Conservation (phyloP, 345 rosid genomes). For the Moricandia moricandioides region DNA sequence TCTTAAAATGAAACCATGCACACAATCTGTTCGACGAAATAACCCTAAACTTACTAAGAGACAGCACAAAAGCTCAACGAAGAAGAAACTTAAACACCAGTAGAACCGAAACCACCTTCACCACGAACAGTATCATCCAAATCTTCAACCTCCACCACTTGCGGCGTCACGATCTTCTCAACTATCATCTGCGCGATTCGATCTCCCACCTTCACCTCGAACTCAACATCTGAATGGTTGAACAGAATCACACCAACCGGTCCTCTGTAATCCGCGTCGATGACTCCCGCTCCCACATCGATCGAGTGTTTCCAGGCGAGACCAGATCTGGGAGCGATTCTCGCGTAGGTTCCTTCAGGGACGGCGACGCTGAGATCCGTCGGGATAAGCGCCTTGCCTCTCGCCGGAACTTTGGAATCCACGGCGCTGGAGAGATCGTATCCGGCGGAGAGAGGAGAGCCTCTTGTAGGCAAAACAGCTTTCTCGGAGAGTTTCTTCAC, state of each 20-base stretch:
- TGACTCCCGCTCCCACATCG: conserved; percentile 80
- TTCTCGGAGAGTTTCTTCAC: conserved; percentile 76
- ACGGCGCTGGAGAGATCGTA: conserved; percentile 78
- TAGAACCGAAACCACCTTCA: conserved; percentile 82
- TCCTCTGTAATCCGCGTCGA: conserved; percentile 81
- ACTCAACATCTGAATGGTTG: conserved; percentile 61
- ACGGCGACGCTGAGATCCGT: conserved; percentile 76
- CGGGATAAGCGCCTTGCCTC: conserved; percentile 77
- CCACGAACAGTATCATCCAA: conserved; percentile 71
- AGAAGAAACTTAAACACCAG: conserved; percentile 43
- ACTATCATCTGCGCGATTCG: conserved; percentile 69
- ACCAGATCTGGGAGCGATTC: conserved; percentile 82
- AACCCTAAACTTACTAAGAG: background rate
- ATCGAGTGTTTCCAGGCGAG: conserved; percentile 75
- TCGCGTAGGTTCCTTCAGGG: conserved; percentile 71
- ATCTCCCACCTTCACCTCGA: conserved; percentile 63
- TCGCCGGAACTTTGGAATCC: conserved; percentile 65
- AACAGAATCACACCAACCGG: conserved; percentile 73
- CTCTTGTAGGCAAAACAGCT: conserved; percentile 68
- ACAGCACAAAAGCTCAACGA: background rate
- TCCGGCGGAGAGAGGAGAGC: conserved; percentile 73
- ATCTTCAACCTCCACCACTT: conserved; percentile 66
- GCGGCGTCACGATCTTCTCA: conserved; percentile 68
- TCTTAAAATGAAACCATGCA: background rate
- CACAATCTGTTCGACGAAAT: conserved; percentile 28